Evolutionary conservation across 2,329 filamentous ascomycete genomes (phyloP), one percentile per base, ranked within the genome.

Genomic region (Penicillium paneum): DNA sequence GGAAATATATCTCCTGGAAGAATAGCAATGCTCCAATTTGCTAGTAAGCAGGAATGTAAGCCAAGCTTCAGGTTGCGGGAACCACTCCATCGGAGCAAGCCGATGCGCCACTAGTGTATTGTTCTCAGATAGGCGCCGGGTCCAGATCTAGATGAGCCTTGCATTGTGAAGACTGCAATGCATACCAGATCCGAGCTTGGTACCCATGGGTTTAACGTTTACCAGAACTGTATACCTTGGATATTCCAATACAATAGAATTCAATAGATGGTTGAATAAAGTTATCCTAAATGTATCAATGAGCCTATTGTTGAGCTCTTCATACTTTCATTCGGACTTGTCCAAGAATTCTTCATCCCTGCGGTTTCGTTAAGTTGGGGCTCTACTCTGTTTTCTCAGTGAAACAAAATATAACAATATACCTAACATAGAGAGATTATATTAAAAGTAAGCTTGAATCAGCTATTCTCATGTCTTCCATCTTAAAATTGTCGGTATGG

Each of bases 91-190:
- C 8, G 21, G 32, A 15, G 8, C 40, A 38, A 5, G 29, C 17
- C 2, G 10, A 49, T 32, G 7, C 24, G 19, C 36, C n/a, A 47
- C 49, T 41, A 32, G 5, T 35, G 21, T 13, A 5, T 15, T 15
- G 19, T 24, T 13, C 32, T 28, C 7, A 21, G 21, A 17, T 35
- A 42, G 38, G 1, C 7, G 12, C 32, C 13, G 13, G 34, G 13
- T 36, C 47, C 43, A 58, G 57, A 55, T 56, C 31, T 54, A 19
- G 29, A 26, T 13, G 38, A 40, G n/a, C 57, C 54, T 60, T 63
- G 55, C 57, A 26, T 60, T 54, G 36, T 36, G 32, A 54, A 36
- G 50, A 36, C 28, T 34, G 24, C 31, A 52, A 24, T 40, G 15
- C 52, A 62, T 63, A 36, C 61, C 59, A 55, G 26, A 6, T 7